A percentile compares a stretch with the other conserved stretches of the same genome.
phyloP scores from a whole-genome alignment of 2,329 filamentous ascomycete species.

The Clonostachys byssicola region DNA sequence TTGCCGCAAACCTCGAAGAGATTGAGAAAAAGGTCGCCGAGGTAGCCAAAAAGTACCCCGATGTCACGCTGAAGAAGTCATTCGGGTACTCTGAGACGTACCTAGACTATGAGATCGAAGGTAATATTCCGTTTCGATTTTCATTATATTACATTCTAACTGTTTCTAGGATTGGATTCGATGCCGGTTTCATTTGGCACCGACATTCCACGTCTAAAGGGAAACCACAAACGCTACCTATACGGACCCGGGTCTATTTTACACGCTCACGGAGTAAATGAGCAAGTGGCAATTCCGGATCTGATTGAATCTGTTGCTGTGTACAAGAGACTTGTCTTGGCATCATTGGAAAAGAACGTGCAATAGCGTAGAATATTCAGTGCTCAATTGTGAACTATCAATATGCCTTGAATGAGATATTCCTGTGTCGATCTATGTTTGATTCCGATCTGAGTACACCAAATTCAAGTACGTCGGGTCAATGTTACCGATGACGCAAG shows the following conservation, averaged over 20 bases:
- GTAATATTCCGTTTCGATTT: not conserved
- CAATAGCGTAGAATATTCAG: too few species aligned
- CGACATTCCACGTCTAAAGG: slow-evolving; percentile 8
- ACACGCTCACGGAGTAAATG: slow-evolving; percentile 9
- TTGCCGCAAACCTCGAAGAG: slow-evolving; percentile 1
- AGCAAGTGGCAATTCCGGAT: slow-evolving; percentile 7
- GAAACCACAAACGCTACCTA: slow-evolving; percentile 8
- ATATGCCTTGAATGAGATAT: too few species aligned
- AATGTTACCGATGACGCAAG: too few species aligned
- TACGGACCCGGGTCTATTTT: slow-evolving; percentile 12
- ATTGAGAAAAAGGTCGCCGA: slow-evolving; percentile 5
- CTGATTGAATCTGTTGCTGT: slow-evolving; percentile 7
- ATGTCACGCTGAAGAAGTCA: slow-evolving; percentile 4
- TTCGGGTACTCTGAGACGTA: slow-evolving; percentile 7
- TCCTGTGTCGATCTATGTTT: too few species aligned
- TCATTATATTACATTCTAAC: not conserved
- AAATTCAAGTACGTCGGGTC: too few species aligned
- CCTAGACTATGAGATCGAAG: slow-evolving; percentile 6
- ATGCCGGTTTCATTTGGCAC: slow-evolving; percentile 9
- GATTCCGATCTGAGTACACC: too few species aligned
- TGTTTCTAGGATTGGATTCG: slow-evolving; percentile 4
- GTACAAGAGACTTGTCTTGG: slow-evolving; percentile 5
- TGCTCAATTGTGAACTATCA: too few species aligned
- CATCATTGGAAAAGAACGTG: not conserved
- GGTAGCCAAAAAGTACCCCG: slow-evolving; percentile 3